Evolutionary conservation across 371 early-diverging fungal species (phyloP).

Genomic region (Cokeromyces recurvatus): DNA sequence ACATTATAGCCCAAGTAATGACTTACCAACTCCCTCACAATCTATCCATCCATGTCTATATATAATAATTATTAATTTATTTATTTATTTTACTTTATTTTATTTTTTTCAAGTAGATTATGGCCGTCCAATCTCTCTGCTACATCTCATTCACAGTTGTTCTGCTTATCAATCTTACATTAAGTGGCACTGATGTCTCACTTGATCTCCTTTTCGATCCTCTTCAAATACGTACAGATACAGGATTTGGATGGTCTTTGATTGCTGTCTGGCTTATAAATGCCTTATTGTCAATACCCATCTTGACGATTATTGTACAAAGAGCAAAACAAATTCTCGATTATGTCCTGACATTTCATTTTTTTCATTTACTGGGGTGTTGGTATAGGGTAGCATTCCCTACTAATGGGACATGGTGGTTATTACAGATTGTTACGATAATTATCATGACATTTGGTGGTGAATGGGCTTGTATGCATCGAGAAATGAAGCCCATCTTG

Average conservation of each 20-base stretch:
- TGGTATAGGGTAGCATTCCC: slow-evolving; percentile 64
- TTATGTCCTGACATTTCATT: slow-evolving; percentile 72
- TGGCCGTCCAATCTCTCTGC: slow-evolving; percentile 55
- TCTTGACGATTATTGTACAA: slow-evolving; percentile 67
- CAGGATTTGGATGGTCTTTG: slow-evolving; percentile 71
- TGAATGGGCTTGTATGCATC: slow-evolving; percentile 78
- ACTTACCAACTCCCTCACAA: not conserved
- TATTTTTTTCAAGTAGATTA: slow-evolving; percentile 31
- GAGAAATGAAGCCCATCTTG: slow-evolving; percentile 79
- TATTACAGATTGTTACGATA: slow-evolving; percentile 46
- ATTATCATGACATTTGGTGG: slow-evolving; percentile 71
- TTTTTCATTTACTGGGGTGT: slow-evolving; percentile 52
- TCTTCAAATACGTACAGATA: slow-evolving; percentile 60
- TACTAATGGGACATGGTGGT: slow-evolving; percentile 67
- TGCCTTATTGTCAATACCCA: slow-evolving; percentile 42
- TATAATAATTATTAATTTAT: not conserved
- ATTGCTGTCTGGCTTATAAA: slow-evolving; percentile 64
- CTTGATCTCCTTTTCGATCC: slow-evolving; percentile 65
- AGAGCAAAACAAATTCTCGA: slow-evolving; percentile 79
- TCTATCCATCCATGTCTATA: too few relatives aligned
- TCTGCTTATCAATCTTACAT: slow-evolving; percentile 47
- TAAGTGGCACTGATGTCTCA: slow-evolving; percentile 62
- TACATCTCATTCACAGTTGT: slow-evolving; percentile 59
- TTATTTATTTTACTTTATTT: not conserved
- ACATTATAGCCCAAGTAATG: slow-evolving; percentile 41